Percentiles rank a stretch among this genome's conserved stretches.
Evolutionary conservation across 495 filamentous ascomycete species (phyloP).

Genomic region (Recurvomyces mirabilis): DNA sequence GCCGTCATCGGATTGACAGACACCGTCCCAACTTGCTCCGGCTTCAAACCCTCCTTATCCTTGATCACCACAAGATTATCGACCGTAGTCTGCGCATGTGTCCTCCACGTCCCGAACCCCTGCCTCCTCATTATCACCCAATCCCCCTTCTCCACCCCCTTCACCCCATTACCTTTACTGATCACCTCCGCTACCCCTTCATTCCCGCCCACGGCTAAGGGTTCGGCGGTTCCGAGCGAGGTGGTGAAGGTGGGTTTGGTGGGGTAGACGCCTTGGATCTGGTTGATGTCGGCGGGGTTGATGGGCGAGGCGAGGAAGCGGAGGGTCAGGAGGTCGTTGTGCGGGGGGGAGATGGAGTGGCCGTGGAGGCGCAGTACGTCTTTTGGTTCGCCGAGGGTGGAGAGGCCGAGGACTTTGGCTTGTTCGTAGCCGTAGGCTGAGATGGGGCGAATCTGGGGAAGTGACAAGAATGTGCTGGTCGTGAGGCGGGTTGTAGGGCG

Average conservation of each 20-base stretch:
- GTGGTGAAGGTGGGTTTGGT: constrained; percentile 62
- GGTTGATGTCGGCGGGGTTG: constrained; percentile 96
- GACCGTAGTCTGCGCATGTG: constrained; percentile 59
- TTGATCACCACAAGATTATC: constrained; percentile 53
- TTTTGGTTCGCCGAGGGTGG: constrained; percentile 70
- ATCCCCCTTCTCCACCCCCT: constrained; percentile 55
- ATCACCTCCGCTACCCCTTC: constrained; percentile 85
- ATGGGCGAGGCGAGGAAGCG: constrained; percentile 79
- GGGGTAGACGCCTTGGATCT: constrained; percentile 94
- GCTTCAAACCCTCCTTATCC: constrained; percentile 54
- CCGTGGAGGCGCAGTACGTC: constrained; percentile 52
- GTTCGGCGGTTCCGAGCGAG: constrained; percentile 58
- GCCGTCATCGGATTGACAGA: constrained; percentile 87
- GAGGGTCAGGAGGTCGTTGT: constrained; percentile 41
- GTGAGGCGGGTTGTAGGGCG: neutral
- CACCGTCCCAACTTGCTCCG: constrained; percentile 70
- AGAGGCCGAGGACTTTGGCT: constrained; percentile 80
- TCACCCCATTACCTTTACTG: constrained; percentile 47
- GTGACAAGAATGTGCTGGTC: neutral
- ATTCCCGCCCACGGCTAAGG: constrained; percentile 71
- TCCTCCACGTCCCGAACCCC: constrained; percentile 84
- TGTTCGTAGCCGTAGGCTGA: constrained; percentile 96
- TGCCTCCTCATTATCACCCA: constrained; percentile 81
- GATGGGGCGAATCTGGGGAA: constrained; percentile 34
- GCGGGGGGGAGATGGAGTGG: constrained; percentile 34